Evolutionary conservation across 352 stramenopile genomes (phyloP).

Genomic region (Pythium rhizo-oryzae): DNA sequence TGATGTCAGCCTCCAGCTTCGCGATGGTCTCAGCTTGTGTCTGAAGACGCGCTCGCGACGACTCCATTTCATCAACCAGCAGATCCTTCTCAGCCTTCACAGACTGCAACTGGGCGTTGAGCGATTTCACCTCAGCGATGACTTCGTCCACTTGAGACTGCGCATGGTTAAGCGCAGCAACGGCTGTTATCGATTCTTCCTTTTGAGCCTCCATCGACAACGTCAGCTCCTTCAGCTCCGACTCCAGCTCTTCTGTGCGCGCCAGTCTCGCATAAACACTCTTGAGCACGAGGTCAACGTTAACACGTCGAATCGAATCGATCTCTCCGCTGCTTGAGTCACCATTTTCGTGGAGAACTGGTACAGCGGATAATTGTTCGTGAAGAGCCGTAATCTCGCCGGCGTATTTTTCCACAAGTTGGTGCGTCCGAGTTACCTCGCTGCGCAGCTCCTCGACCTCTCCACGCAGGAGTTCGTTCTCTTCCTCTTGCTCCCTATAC

Average conservation of each 20-base stretch:
- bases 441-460: slow-evolving; percentile 13
- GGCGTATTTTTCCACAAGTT: slow-evolving; percentile 11
- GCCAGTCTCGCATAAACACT: not conserved
- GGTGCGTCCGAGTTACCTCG: slow-evolving; percentile 9
- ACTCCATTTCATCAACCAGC: slow-evolving; percentile 9
- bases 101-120: slow-evolving; percentile 13
- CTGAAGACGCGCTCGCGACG: not conserved
- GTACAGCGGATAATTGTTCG: slow-evolving; percentile 3
- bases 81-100: slow-evolving; percentile 5
- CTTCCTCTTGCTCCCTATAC: slow-evolving; percentile 13
- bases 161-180: not conserved
- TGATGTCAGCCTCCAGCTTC: slow-evolving; percentile 16
- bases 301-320: not conserved
- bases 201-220: slow-evolving; percentile 11
- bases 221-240: slow-evolving; percentile 14
- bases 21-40: not conserved
- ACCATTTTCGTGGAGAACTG: not conserved
- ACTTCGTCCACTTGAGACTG: slow-evolving; percentile 10
- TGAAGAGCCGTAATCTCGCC: slow-evolving; percentile 7
- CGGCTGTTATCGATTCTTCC: slow-evolving; percentile 15
- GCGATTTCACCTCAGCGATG: slow-evolving; percentile 19
- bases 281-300: not conserved
- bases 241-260: slow-evolving; percentile 11
- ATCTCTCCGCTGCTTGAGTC: not conserved
- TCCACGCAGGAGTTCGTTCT: slow-evolving; percentile 11